Evolutionary conservation across 495 filamentous ascomycete species (phyloP).

Genomic region (Penicillium maclennaniae): DNA sequence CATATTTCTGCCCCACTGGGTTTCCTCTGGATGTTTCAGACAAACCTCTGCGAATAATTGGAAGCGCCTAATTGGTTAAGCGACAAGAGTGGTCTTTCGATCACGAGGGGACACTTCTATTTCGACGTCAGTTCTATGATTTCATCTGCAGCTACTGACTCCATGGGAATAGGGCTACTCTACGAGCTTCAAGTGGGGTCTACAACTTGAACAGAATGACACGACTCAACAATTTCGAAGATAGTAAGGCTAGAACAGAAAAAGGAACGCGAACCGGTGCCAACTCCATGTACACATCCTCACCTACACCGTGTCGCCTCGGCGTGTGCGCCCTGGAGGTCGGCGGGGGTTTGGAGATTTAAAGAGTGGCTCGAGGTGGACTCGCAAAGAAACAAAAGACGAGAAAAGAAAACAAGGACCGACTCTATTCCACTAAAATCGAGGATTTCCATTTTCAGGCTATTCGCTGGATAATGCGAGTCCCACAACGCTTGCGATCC

Average conservation of each 20-base stretch:
- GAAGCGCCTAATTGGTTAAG: background rate
- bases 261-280: slow-evolving; percentile 21
- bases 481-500: slow-evolving; percentile 45
- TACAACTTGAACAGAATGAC: background rate
- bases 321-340: background rate
- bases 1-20: slow-evolving; percentile 1
- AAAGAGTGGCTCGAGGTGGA: background rate
- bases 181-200: background rate
- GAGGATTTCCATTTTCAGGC: slow-evolving; percentile 46
- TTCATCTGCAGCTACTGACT: background rate
- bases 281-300: slow-evolving; percentile 27
- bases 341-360: background rate
- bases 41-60: background rate
- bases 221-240: slow-evolving; percentile 19
- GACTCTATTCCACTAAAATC: slow-evolving; percentile 50
- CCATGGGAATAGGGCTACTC: background rate
- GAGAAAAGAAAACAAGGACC: slow-evolving; percentile 10
- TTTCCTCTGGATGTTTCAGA: background rate
- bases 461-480: slow-evolving; percentile 46
- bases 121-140: background rate
- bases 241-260: slow-evolving; percentile 25
- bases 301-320: slow-evolving; percentile 16
- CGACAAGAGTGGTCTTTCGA: background rate
- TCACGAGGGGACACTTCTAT: background rate
- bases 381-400: background rate